phyloP scores from a whole-genome alignment of 768 basidiomycete species.

The Tulasnella calospora region DNA sequence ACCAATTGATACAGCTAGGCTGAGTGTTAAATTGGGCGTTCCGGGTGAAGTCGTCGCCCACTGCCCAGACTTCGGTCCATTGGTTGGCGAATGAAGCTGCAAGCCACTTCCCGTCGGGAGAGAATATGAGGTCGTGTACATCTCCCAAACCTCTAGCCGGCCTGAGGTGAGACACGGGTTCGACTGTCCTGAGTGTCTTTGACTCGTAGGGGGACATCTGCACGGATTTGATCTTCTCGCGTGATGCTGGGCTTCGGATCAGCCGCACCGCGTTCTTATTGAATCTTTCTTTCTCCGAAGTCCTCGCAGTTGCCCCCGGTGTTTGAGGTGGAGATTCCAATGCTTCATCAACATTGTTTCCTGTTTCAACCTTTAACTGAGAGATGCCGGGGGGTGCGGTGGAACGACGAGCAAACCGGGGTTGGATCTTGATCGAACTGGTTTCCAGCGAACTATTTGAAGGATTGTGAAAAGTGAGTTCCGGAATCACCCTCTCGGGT shows the following conservation, averaged over 20 bases:
- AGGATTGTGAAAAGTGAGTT: neutral
- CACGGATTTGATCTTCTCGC: neutral
- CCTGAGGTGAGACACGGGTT: conserved; percentile 29
- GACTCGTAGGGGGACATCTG: neutral
- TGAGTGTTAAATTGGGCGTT: conserved; percentile 57
- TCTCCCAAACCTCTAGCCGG: conserved; percentile 57
- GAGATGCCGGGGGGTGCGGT: neutral
- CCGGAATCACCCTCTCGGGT: neutral
- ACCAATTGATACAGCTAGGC: conserved; percentile 68
- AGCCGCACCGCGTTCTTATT: neutral
- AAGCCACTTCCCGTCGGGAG: conserved; percentile 66
- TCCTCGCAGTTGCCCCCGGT: neutral
- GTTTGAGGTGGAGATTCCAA: neutral
- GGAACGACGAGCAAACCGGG: neutral
- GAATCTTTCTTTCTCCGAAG: neutral
- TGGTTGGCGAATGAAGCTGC: conserved; percentile 59
- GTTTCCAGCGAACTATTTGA: neutral
- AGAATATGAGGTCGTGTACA: conserved; percentile 69
- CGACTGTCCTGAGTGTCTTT: neutral
- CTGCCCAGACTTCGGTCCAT: neutral
- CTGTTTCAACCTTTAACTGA: neutral
- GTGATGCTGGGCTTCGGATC: neutral
- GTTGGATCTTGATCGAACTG: neutral
- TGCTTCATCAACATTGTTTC: neutral
- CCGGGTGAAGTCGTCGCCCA: conserved; percentile 45